Conservation (phyloP, 2,329 filamentous ascomycete species). For the Madurella fahalii region DNA sequence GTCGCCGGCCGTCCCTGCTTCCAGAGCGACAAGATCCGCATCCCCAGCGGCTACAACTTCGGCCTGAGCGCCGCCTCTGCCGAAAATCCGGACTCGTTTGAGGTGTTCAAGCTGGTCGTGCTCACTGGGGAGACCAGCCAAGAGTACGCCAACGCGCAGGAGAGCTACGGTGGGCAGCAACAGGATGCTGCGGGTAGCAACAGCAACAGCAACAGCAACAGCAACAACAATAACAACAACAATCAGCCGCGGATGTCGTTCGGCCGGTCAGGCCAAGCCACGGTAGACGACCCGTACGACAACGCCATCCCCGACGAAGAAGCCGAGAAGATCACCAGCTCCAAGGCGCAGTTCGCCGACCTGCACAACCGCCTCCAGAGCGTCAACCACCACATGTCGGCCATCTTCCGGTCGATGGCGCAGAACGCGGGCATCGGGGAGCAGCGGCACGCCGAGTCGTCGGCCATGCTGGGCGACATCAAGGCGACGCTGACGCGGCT, state of each 20-base stretch:
- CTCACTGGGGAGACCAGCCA: constrained; percentile 47
- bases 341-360: constrained; percentile 69
- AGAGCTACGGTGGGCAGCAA: constrained; percentile 26
- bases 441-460: constrained; percentile 53
- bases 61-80: constrained; percentile 85
- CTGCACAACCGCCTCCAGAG: constrained; percentile 78
- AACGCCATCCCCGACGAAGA: constrained; percentile 45
- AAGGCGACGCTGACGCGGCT: constrained; percentile 37
- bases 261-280: constrained; percentile 23
- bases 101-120: constrained; percentile 82
- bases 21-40: constrained; percentile 69
- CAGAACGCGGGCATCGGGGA: constrained; percentile 49
- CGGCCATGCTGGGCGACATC: constrained; percentile 44
- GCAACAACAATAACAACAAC: constrained; percentile 26
- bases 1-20: constrained; percentile 82
- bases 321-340: constrained; percentile 45
- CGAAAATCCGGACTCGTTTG: constrained; percentile 91
- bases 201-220: constrained; percentile 26
- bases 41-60: constrained; percentile 78
- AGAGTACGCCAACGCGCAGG: constrained; percentile 23
- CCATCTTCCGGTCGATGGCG: constrained; percentile 56
- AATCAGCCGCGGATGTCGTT: constrained; percentile 22
- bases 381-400: constrained; percentile 64
- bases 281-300: constrained; percentile 34
- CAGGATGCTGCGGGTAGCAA: constrained; percentile 17